phyloP scores from a whole-genome alignment of 2,329 filamentous ascomycete genomes.

The Paracoccidioides lutzii region DNA sequence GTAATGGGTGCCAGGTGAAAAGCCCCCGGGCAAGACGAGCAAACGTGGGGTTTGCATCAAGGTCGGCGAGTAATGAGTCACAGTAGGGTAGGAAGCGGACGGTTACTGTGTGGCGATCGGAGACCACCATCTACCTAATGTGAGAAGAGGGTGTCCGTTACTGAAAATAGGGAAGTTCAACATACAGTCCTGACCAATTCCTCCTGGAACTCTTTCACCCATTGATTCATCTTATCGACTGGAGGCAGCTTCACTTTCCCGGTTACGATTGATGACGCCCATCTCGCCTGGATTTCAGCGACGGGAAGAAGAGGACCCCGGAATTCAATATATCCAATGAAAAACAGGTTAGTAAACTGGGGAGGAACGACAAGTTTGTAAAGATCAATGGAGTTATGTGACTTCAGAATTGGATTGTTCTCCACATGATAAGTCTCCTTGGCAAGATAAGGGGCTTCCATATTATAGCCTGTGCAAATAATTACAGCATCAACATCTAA shows the following conservation, averaged over 20 bases:
- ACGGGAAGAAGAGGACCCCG: constrained; percentile 22
- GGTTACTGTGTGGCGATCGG: constrained; percentile 21
- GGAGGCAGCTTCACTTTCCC: constrained; percentile 17
- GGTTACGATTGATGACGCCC: constrained; percentile 20
- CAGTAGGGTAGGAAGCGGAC: constrained; percentile 20
- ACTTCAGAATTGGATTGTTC: constrained; percentile 7
- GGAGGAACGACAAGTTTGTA: constrained; percentile 23
- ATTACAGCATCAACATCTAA: constrained; percentile 24
- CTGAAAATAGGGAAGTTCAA: neutral
- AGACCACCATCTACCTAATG: constrained; percentile 17
- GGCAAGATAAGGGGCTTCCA: constrained; percentile 12
- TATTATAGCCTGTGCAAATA: constrained; percentile 23
- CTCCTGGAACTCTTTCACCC: constrained; percentile 16
- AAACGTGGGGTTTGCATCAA: constrained; percentile 23
- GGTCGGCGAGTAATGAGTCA: constrained; percentile 22
- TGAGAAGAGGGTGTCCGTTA: neutral
- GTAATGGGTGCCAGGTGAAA: constrained; percentile 17
- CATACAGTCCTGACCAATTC: constrained; percentile 15
- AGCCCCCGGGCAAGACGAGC: constrained; percentile 16
- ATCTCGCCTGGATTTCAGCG: constrained; percentile 25
- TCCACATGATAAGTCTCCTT: constrained; percentile 11
- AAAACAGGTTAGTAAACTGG: constrained; percentile 21
- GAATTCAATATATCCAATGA: constrained; percentile 23
- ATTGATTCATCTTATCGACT: constrained; percentile 16
- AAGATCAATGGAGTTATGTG: constrained; percentile 17